Base-by-base conservation (phyloP, 371 early-diverging fungal species). In the Syncephalastrum contaminatum region DNA sequence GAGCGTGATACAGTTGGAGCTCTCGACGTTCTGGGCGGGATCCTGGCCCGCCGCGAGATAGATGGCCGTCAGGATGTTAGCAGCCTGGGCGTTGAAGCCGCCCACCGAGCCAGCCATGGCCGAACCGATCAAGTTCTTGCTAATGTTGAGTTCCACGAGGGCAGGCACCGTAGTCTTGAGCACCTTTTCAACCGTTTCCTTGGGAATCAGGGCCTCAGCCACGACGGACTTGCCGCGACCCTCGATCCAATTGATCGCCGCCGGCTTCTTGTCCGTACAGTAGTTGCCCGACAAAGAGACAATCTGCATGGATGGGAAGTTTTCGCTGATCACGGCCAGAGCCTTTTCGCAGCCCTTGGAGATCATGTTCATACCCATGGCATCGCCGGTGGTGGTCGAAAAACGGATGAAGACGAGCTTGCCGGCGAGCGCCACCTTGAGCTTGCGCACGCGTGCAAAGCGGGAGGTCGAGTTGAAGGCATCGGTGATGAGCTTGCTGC, bases 361-460 rank as follows among this genome's bases (percentile, higher is more conserved):
- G 46, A 97, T 96, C 98, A 98, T 98, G 75, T 98, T 98, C 98
- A 98, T 98, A 22, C 98, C 98, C 98, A 98, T 98, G 6, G 98
- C 98, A 74, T 98, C 98, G 49, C 98, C 98, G 2, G 98, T 97
- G 3, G 88, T 82, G 0, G 97, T 94, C 3, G 87, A 76, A 76
- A 97, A 97, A 18, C 97, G 86, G 44, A 95, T 84, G 59, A 81
- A 97, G 3, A 91, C 78, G 44, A 93, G 73, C 41, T 86, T 82
- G 15, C 97, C 97, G 13, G 94, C 94, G 20, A 96, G 48, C 0
- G 91, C 86, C 2, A 90, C 80, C 82, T 96, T 95, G 62, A 96
- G 68, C 54, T 80, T 78, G n/a, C 78, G 81, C 27, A 97, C 75
- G 62, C 89, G 84, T 20, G 93, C 97, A 65, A 95, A 97, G 16